These are phyloP conservation scores for Emydomyces testavorans DNA, from an alignment of 2,329 filamentous ascomycete species.

Conservation along the genomic window DNA sequence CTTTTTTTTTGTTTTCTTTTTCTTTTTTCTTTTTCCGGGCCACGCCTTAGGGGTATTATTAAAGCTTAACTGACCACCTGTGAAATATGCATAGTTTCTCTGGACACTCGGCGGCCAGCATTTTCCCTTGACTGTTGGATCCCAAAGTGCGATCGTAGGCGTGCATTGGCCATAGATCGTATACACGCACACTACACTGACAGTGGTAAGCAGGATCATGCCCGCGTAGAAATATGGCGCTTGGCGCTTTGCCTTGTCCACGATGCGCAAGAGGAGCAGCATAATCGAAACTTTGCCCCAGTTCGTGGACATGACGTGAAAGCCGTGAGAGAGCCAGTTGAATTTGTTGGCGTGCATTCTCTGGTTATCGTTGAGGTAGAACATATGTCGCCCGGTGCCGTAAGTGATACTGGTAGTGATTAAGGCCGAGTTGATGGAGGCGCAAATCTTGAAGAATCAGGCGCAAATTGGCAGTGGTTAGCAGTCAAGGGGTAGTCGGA, in stretches of 20 bases:
- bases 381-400: constrained; percentile 12
- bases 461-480: too few species aligned
- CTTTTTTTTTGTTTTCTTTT: too few species aligned
- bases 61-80: constrained; percentile 11
- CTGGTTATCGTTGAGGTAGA: constrained; percentile 4
- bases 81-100: constrained; percentile 12
- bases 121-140: neutral
- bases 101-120: constrained; percentile 10
- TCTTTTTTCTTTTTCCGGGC: too few species aligned
- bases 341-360: constrained; percentile 14
- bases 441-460: constrained; percentile 4
- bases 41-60: too few species aligned
- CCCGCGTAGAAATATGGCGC: constrained; percentile 2
- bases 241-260: constrained; percentile 8
- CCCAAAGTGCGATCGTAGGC: constrained; percentile 9
- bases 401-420: constrained; percentile 8
- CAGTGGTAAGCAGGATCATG: constrained; percentile 8
- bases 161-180: constrained; percentile 13
- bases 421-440: constrained; percentile 1
- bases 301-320: constrained; percentile 14
- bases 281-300: constrained; percentile 14
- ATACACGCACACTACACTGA: constrained; percentile 9
- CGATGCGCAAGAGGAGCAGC: constrained; percentile 13
- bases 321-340: constrained; percentile 13
- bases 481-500: too few species aligned